Evolutionary conservation across 2,329 filamentous ascomycete genomes (phyloP), one percentile per base, ranked within the genome.

Genomic region (Dactylellina drechsleri): DNA sequence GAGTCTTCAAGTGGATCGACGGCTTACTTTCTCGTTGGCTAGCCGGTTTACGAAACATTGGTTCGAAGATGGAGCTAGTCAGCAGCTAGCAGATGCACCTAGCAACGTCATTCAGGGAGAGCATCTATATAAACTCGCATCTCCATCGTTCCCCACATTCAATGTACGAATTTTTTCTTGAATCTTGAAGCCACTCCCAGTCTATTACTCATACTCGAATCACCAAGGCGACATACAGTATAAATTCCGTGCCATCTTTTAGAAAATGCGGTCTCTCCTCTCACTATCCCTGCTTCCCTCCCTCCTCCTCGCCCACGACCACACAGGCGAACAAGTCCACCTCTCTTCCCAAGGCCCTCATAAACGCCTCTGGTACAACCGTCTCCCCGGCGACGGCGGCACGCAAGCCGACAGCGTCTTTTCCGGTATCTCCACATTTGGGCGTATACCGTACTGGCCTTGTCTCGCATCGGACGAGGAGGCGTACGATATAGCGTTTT

Each of bases 341-440:
- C 58, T 78, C 12, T 73, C 47, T 10, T 76, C 67, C 8, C 76
- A 77, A 43, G 92, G 92, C 0, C 92, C 92, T 49, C 90, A 90
- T 79, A 85, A 91, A 81, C 86, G 87, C 28, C 81, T 95, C 53
- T 96, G 92, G 92, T 96, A 94, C 82, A 94, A 92, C 81, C 89
- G 84, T 0, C 83, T 96, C 4, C 92, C 92, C 2, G 92, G 92
- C 41, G 92, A 95, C 82, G 92, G 92, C 26, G 92, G 92, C 66
- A 95, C 88, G 45, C 91, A 95, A 90, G 92, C 92, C 73, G 92
- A 96, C 81, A 93, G 91, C 0, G 91, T 95, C 70, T 96, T 95
- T 83, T 94, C 91, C 0, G 92, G 92, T 28, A 95, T 96, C 80
- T 91, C 90, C 0, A 96, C 92, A 6, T 95, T 95, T 80, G 92